These are phyloP conservation scores for Erodium maritimum DNA, from an alignment of 345 rosid genomes.

Conservation along the genomic window DNA sequence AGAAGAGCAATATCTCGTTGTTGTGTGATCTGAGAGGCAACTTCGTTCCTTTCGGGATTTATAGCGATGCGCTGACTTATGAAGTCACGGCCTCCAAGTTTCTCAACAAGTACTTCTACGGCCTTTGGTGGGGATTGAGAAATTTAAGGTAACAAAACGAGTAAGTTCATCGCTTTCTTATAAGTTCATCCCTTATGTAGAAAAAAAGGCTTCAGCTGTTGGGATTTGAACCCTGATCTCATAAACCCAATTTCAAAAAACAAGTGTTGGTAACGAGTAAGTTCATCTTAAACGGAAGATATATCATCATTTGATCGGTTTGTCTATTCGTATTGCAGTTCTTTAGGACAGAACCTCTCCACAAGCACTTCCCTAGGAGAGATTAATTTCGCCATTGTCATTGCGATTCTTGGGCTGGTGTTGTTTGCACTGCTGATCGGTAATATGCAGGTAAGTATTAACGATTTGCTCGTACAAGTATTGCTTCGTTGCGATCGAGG, in stretches of 20 bases:
- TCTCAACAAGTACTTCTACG: constrained; percentile 30
- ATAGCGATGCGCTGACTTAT: constrained; percentile 23
- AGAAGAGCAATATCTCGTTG: constrained; percentile 18
- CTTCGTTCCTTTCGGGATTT: constrained; percentile 31
- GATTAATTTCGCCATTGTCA: not conserved
- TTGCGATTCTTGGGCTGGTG: constrained; percentile 24
- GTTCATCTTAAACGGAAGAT: not conserved
- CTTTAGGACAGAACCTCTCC: constrained; percentile 36
- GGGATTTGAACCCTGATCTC: too few relatives aligned
- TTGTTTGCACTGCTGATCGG: constrained; percentile 19
- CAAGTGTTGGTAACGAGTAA: too few relatives aligned
- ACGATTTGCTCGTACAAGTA: not conserved
- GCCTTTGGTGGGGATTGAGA: constrained; percentile 45
- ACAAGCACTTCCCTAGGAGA: constrained; percentile 26
- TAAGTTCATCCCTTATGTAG: too few relatives aligned
- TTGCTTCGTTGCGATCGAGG: too few relatives aligned
- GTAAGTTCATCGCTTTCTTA: too few relatives aligned
- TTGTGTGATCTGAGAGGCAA: constrained; percentile 17
- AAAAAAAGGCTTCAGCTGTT: too few relatives aligned
- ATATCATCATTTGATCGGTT: not conserved
- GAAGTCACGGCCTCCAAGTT: constrained; percentile 22
- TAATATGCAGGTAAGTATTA: constrained; percentile 39
- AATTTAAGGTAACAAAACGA: constrained; percentile 40
- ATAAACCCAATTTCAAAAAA: too few relatives aligned
- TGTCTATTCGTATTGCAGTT: constrained; percentile 13